Percentiles rank a stretch among this genome's conserved stretches.
Conservation (phyloP, 169 alveolate genomes). For the Plasmodium berghei region DNA sequence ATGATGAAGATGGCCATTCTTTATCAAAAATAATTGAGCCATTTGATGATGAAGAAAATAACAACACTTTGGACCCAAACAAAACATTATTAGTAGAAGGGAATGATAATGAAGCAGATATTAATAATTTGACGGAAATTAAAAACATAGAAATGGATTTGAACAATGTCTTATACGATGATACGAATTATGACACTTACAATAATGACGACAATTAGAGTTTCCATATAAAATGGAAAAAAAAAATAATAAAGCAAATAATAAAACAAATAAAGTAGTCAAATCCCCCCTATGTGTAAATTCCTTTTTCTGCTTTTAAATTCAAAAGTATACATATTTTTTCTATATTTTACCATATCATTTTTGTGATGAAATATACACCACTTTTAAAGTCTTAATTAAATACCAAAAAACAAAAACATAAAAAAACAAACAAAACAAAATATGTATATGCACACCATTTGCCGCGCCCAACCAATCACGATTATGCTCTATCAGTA, state of each 20-base stretch:
- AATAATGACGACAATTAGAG: constrained; percentile 39
- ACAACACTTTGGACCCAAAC: background rate
- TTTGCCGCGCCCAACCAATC: too few species aligned
- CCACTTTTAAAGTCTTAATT: too few species aligned
- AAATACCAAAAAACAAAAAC: too few species aligned
- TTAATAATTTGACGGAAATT: constrained; percentile 20
- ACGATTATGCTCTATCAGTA: too few species aligned
- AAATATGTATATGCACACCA: too few species aligned
- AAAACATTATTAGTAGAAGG: background rate
- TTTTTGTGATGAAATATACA: too few species aligned
- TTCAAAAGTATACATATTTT: too few species aligned
- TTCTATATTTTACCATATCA: too few species aligned
- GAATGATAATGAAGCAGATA: constrained; percentile 6
- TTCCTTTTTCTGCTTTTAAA: too few species aligned
- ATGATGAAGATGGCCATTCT: background rate
- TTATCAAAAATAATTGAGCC: background rate
- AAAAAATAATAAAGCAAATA: background rate
- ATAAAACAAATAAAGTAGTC: background rate
- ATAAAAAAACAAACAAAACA: too few species aligned
- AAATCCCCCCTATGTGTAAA: too few species aligned
- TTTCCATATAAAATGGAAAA: too few species aligned
- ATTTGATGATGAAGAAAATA: background rate
- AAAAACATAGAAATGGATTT: constrained; percentile 52
- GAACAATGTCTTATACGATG: constrained; percentile 62
- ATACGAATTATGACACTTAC: constrained; percentile 44